Conservation (phyloP, 352 stramenopile genomes). For the Lagenidium giganteum region DNA sequence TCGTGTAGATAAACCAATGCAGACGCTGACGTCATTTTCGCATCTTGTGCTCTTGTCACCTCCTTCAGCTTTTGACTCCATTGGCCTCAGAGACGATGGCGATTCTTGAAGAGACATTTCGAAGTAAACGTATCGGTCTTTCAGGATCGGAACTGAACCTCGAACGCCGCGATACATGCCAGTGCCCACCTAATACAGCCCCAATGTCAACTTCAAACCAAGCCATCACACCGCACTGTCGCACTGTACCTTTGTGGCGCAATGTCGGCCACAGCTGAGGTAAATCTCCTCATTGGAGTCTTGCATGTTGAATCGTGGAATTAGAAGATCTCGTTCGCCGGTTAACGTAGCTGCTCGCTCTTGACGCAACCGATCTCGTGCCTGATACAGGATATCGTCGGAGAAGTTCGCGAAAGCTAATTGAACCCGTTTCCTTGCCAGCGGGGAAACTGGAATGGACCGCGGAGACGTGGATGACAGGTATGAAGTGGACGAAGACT, state of each 20-base stretch:
- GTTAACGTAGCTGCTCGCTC: constrained; percentile 69
- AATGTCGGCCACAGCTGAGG: constrained; percentile 80
- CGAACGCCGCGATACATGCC: constrained; percentile 83
- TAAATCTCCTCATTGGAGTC: constrained; percentile 85
- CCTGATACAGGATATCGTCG: constrained; percentile 81
- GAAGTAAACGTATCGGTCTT: constrained; percentile 80
- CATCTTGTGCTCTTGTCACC: neutral
- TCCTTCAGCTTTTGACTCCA: too few species aligned
- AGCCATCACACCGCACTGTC: neutral
- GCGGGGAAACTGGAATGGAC: constrained; percentile 80
- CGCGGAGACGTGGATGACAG: constrained; percentile 54
- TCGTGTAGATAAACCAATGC: constrained; percentile 71
- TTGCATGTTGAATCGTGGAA: constrained; percentile 71
- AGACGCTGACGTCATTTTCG: constrained; percentile 62
- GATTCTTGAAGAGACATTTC: constrained; percentile 81
- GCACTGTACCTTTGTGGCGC: constrained; percentile 63
- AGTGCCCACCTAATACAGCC: constrained; percentile 19
- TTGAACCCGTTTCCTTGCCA: constrained; percentile 64
- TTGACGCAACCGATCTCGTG: constrained; percentile 65
- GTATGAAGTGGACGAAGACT: constrained; percentile 3
- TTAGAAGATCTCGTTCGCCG: constrained; percentile 41
- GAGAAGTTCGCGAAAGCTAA: constrained; percentile 80
- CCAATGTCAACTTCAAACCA: neutral
- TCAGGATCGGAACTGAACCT: constrained; percentile 46
- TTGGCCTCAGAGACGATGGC: too few species aligned